Evolutionary conservation across 1,139 yeast species (phyloP).

Genomic region (Suhomyces yuchorum): DNA sequence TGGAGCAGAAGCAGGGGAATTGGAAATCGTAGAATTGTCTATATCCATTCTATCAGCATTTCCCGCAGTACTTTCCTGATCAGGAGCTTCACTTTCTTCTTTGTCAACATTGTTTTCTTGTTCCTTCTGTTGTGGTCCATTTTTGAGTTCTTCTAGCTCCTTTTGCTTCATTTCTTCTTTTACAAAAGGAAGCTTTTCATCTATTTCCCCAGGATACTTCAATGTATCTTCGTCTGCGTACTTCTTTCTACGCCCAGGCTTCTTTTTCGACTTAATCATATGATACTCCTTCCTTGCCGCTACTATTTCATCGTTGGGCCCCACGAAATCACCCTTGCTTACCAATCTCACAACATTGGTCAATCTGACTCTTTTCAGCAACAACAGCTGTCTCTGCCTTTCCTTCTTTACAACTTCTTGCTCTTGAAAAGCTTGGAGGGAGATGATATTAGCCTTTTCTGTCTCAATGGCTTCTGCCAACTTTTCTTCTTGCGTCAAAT

Average conservation of each 20-base stretch:
- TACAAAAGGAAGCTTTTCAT: conserved; percentile 38
- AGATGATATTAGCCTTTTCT: conserved; percentile 70
- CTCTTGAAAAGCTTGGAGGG: conserved; percentile 76
- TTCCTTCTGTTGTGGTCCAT: not conserved
- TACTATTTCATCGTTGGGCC: conserved; percentile 59
- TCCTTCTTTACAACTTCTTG: conserved; percentile 83
- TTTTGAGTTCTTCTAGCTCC: not conserved
- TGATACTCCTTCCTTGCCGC: conserved; percentile 39
- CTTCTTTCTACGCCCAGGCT: conserved; percentile 40
- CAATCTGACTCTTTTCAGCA: conserved; percentile 62
- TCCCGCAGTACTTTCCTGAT: not conserved
- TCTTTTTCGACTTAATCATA: conserved; percentile 42
- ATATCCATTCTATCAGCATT: not conserved
- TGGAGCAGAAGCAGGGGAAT: no score
- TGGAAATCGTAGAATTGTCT: no score
- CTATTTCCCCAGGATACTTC: conserved; percentile 39
- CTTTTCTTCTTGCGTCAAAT: conserved; percentile 83
- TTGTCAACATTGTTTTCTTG: not conserved
- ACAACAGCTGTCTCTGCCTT: conserved; percentile 70
- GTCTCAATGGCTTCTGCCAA: conserved; percentile 85
- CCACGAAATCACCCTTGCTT: conserved; percentile 41
- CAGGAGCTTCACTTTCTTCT: not conserved
- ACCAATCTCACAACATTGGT: conserved; percentile 55
- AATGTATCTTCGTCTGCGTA: conserved; percentile 18
- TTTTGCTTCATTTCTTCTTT: conserved; percentile 27